These are phyloP conservation scores for Apiospora sp. DNA, from an alignment of 2,329 filamentous ascomycete genomes.

Conservation along the genomic window DNA sequence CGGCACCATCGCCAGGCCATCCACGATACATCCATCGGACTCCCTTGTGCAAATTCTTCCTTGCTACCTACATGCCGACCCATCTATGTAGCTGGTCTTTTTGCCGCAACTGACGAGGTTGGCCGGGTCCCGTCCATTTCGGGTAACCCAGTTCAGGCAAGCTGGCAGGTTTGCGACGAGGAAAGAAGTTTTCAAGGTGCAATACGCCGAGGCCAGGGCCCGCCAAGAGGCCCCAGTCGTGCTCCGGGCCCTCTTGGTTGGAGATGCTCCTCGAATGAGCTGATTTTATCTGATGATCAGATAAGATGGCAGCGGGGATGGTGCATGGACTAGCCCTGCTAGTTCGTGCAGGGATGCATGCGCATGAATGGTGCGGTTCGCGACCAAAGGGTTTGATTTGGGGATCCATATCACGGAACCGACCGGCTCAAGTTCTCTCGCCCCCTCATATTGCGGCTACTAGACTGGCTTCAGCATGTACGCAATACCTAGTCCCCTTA, in stretches of 20 bases:
- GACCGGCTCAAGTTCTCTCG: neutral
- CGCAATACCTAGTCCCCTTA: neutral
- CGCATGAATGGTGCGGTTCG: neutral
- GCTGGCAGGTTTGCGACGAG: neutral
- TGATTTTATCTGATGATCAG: slow-evolving; percentile 38
- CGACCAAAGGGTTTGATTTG: neutral
- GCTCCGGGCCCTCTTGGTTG: neutral
- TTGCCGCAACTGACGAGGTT: slow-evolving; percentile 8
- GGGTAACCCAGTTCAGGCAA: slow-evolving; percentile 4
- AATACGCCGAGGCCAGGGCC: slow-evolving; percentile 11
- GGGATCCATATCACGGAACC: neutral
- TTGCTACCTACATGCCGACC: neutral
- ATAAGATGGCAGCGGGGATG: slow-evolving; percentile 31
- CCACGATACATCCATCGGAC: neutral
- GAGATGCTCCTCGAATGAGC: slow-evolving; percentile 24
- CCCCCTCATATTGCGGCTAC: neutral
- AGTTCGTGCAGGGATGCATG: neutral
- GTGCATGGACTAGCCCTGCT: neutral
- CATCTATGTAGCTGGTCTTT: neutral
- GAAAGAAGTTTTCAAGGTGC: neutral
- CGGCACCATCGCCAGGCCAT: neutral
- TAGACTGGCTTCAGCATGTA: no score
- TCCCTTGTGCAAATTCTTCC: slow-evolving; percentile 15
- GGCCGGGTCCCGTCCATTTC: neutral
- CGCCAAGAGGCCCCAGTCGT: neutral